Percentiles rank a stretch among this genome's conserved stretches.
phyloP scores from a whole-genome alignment of 768 basidiomycete genomes.

The Suillus subalutaceus region DNA sequence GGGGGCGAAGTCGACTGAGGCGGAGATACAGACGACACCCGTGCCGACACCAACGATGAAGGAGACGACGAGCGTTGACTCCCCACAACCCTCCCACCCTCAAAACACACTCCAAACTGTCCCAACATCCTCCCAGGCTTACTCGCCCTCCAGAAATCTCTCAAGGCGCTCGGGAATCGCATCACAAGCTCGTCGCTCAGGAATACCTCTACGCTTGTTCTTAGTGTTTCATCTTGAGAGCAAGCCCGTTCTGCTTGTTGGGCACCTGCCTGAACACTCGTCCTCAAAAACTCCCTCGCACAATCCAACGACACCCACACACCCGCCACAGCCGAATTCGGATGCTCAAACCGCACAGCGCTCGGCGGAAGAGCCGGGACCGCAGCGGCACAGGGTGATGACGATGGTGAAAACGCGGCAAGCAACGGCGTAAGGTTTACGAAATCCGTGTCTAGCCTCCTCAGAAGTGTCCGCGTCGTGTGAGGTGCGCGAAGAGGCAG shows the following conservation, averaged over 20 bases:
- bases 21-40: background rate
- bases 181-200: conserved; percentile 63
- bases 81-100: conserved; percentile 19
- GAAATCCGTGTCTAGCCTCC: conserved; percentile 79
- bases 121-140: conserved; percentile 50
- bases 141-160: conserved; percentile 57
- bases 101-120: conserved; percentile 51
- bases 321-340: conserved; percentile 57
- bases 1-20: background rate
- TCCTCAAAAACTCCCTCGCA: conserved; percentile 45
- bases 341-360: conserved; percentile 53
- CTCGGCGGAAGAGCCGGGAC: conserved; percentile 41
- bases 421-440: conserved; percentile 70
- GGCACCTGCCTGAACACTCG: background rate
- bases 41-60: background rate
- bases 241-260: background rate
- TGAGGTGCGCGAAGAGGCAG: conserved; percentile 47
- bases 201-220: conserved; percentile 52
- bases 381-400: conserved; percentile 26
- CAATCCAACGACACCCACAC: conserved; percentile 71
- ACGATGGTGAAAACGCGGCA: conserved; percentile 18
- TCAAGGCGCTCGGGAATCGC: conserved; percentile 63
- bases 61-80: conserved; percentile 14
- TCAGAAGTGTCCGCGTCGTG: conserved; percentile 42
- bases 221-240: conserved; percentile 10